Evolutionary conservation across 352 stramenopile species (phyloP).

Genomic region (Phytopythium boreale): DNA sequence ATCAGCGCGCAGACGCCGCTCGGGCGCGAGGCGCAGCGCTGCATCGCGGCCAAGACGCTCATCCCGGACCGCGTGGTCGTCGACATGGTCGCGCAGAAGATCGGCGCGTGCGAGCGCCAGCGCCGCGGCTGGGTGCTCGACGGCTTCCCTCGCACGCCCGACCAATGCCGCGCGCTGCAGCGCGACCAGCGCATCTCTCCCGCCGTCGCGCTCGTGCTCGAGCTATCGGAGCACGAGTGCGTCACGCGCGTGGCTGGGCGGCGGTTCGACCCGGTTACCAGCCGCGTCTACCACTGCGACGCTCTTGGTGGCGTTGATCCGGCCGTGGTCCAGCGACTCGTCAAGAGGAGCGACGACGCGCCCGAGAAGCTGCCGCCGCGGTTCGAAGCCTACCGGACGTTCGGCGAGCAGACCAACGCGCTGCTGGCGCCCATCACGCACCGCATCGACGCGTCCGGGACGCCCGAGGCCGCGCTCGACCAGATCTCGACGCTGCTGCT

Average conservation of each 20-base stretch:
- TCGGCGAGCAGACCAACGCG: slow-evolving; percentile 53
- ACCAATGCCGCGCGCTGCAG: slow-evolving; percentile 50
- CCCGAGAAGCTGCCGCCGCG: slow-evolving; percentile 50
- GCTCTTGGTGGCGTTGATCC: slow-evolving; percentile 36
- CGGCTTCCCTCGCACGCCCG: slow-evolving; percentile 62
- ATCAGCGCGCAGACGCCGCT: slow-evolving; percentile 54
- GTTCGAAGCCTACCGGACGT: slow-evolving; percentile 61
- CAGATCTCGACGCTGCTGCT: slow-evolving; percentile 39
- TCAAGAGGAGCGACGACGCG: slow-evolving; percentile 51
- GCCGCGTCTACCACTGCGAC: slow-evolving; percentile 58
- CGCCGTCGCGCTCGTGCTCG: slow-evolving; percentile 51
- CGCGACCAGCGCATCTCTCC: slow-evolving; percentile 41
- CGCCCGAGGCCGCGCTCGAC: slow-evolving; percentile 32
- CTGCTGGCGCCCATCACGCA: slow-evolving; percentile 39
- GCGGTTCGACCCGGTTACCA: slow-evolving; percentile 57
- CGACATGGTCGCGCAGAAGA: slow-evolving; percentile 71
- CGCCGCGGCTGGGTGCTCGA: slow-evolving; percentile 65
- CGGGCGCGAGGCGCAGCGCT: slow-evolving; percentile 57
- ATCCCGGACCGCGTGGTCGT: slow-evolving; percentile 73
- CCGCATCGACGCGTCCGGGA: slow-evolving; percentile 37
- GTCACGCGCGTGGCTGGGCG: slow-evolving; percentile 45
- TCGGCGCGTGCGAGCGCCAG: slow-evolving; percentile 29
- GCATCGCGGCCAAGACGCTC: slow-evolving; percentile 58
- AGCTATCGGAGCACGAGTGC: slow-evolving; percentile 47
- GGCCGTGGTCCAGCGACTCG: slow-evolving; percentile 47